Base-by-base conservation (phyloP, 352 stramenopile genomes). In the Thalassiosira mediterranea region DNA sequence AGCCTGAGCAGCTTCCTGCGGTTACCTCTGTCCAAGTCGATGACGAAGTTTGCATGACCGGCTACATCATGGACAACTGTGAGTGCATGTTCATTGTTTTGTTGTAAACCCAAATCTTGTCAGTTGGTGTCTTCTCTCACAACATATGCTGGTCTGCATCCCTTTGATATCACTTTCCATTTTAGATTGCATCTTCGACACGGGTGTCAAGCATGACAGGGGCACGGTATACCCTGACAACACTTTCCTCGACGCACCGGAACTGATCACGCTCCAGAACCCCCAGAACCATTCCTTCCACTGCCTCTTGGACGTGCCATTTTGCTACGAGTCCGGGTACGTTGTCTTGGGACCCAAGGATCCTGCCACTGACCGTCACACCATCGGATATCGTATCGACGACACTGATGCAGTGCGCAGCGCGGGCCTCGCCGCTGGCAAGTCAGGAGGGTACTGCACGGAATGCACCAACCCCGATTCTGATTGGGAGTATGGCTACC, bases 61-160 rank as follows among this genome's bases (percentile, higher is more conserved):
- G 62, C 21, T 87, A 68, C 61, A 57, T 87, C 15, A 77, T 85
- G 63, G 79, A 87, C 57, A 70, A 63, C 29, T 87, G 67, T 66
- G 75, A 58, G 37, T 44, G 8, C 37, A n/a, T n/a, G n/a, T n/a
- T n/a, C n/a, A n/a, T n/a, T n/a, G n/a, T n/a, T n/a, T n/a, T n/a
- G n/a, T n/a, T n/a, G n/a, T n/a, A n/a, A n/a, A n/a, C n/a, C n/a
- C n/a, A n/a, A n/a, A n/a, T n/a, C n/a, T n/a, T n/a, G n/a, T n/a
- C n/a, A n/a, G n/a, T n/a, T n/a, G n/a, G n/a, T n/a, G n/a, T n/a
- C n/a, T n/a, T n/a, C 37, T 44, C 37, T 44, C 37, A 44, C 37
- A 44, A n/a, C 37, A 44, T 15, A 44, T 15, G 15, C 37, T 44
- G 8, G 37, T 15, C 15, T 15, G 37, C 37, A 44, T 44, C 37